Base-by-base conservation (phyloP, 805 yeast species). In the Wickerhamiella azymoides region DNA sequence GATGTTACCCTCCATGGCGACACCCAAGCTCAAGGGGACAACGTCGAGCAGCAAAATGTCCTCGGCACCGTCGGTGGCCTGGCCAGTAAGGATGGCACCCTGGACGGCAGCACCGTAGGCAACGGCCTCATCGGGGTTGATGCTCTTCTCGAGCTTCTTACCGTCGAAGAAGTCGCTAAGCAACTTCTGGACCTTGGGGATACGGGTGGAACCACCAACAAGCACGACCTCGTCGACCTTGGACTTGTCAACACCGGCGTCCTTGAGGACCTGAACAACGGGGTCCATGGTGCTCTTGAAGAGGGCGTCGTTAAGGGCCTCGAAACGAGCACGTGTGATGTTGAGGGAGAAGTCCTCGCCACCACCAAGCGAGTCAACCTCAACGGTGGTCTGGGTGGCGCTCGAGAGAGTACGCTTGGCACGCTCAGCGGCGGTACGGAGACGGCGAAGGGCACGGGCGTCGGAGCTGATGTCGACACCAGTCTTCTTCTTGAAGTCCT, bases 51-150 rank as follows among this genome's bases (percentile, higher is more conserved):
- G 76, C 65, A 89, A 73, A 67, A 88, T 74, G 68, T 88, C 96
- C 74, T 88, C 95, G 52, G 96, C 88, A 81, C 85, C 85, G 52
- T 94, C 80, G 36, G 96, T 86, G 57, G 89, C 80, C 71, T 86
- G 96, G 73, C 96, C 96, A 51, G 95, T 78, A 64, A 86, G 77
- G 64, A 86, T 86, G 57, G 96, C 96, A 57, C 95, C 96, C 74
- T 86, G 96, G 57, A 86, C 96, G 53, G 96, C 96, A 58, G 96
- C 96, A 80, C 96, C 96, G 73, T 86, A 86, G 62, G 96, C 96
- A 69, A 86, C 96, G 62, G 96, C 96, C 74, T 86, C 96, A 76
- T 86, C 96, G 59, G 96, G 96, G 79, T 86, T 86, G 69, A 86
- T 86, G 47, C 95, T 84, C 73, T 79, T 83, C 76, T 84, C 84